These are phyloP conservation scores for Jimgerdemannia flammicorona DNA, from an alignment of 192 early-diverging fungal species.

Conservation along the genomic window DNA sequence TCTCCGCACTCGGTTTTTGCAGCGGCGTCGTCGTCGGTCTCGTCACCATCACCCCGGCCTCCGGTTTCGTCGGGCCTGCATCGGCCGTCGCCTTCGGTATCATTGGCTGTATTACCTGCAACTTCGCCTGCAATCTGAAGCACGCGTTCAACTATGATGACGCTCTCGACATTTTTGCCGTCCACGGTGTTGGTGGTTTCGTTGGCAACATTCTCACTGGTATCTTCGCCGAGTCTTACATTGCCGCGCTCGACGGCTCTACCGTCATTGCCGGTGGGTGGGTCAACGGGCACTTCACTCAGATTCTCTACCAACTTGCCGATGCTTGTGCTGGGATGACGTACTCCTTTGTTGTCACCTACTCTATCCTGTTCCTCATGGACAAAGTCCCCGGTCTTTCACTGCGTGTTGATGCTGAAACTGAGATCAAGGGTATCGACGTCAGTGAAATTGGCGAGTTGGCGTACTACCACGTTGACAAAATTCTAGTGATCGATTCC, in stretches of 20 bases:
- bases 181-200: conserved; percentile 6
- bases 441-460: conserved; percentile 83
- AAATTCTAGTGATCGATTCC: too few species aligned
- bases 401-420: conserved; percentile 73
- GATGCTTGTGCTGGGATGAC: conserved; percentile 64
- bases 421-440: conserved; percentile 73
- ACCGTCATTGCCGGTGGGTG: conserved; percentile 63
- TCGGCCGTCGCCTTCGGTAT: conserved; percentile 75
- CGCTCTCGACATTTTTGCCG: conserved; percentile 76
- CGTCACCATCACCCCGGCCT: conserved; percentile 84
- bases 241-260: conserved; percentile 58
- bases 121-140: conserved; percentile 59
- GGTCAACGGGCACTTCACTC: conserved; percentile 80
- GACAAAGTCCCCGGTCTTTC: conserved; percentile 70
- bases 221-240: conserved; percentile 72
- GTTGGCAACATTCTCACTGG: conserved; percentile 84
- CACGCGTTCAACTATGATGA: conserved; percentile 70
- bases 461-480: conserved; percentile 33
- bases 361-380: conserved; percentile 64
- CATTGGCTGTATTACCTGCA: conserved; percentile 61
- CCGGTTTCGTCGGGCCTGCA: conserved; percentile 71
- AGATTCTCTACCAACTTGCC: conserved; percentile 75
- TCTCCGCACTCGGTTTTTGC: conserved; percentile 82
- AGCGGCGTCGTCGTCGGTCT: conserved; percentile 86
- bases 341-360: conserved; percentile 79